Conservation (phyloP, 495 filamentous ascomycete species). For the Massariosphaeria phaeospora region DNA sequence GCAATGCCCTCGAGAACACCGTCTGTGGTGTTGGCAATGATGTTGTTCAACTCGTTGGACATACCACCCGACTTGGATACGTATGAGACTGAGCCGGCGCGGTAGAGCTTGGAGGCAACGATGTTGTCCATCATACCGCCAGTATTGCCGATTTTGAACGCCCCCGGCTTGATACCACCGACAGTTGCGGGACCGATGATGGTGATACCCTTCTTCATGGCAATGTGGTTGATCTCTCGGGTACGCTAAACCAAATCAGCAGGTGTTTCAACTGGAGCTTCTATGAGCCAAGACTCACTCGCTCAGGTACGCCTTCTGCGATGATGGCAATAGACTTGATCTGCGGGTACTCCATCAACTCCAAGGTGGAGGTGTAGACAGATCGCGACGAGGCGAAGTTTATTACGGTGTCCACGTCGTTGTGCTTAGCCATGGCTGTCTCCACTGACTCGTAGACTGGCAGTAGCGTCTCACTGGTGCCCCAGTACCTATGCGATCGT, state of each 20-base stretch:
- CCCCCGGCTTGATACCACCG: conserved; percentile 98
- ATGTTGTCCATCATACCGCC: conserved; percentile 99
- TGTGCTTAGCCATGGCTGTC: conserved; percentile 96
- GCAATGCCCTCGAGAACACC: conserved; percentile 99
- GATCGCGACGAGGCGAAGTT: conserved; percentile 98
- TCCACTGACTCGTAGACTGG: conserved; percentile 93
- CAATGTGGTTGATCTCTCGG: conserved; percentile 92
- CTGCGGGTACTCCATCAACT: conserved; percentile 95
- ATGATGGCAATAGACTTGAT: conserved; percentile 98
- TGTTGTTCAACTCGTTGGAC: conserved; percentile 99
- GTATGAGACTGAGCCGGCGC: conserved; percentile 95
- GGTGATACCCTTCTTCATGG: conserved; percentile 95
- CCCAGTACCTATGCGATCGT: conserved; percentile 70
- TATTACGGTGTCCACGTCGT: conserved; percentile 93
- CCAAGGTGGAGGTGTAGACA: conserved; percentile 97
- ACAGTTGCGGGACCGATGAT: conserved; percentile 98
- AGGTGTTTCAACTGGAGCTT: too few species aligned
- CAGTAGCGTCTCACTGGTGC: conserved; percentile 96
- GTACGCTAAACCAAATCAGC: conserved; percentile 58
- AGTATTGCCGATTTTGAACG: conserved; percentile 99
- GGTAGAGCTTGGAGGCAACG: conserved; percentile 99
- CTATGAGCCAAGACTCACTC: conserved; percentile 70
- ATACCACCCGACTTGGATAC: conserved; percentile 99
- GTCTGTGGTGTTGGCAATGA: conserved; percentile 88
- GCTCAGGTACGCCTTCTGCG: conserved; percentile 96